Base-by-base conservation (phyloP, 1,284 basidiomycete genomes). In the Moesziomyces globuligerus region DNA sequence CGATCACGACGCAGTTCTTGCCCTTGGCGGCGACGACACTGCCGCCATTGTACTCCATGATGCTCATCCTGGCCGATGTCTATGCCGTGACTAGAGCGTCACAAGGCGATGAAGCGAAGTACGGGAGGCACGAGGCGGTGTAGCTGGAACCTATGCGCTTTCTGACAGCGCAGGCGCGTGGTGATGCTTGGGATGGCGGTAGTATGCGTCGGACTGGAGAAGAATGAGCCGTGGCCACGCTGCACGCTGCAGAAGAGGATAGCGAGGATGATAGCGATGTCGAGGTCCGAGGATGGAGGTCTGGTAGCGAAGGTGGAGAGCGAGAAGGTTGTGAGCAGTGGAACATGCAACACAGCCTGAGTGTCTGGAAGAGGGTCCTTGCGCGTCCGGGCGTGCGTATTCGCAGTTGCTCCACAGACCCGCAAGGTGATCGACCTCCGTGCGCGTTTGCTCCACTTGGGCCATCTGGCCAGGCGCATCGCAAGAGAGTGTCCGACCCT, bases 21-120 rank as follows among this genome's bases (percentile, higher is more conserved):
- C 96, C 96, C 66, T 91, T 90, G 94, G 98, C 98, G 85, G 96
- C 96, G 84, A 99, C 88, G 78, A 96, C 93, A 84, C 93, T 96
- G 85, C 96, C 96, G 85, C 93, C 93, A 86, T 94, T 94, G 74
- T 89, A 87, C 85, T 92, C 87, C 90, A 81, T 79, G 45, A 79
- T 75, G 60, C 75, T 78, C 80, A 80, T 79, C 52, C 20, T 72
- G 64, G 37, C 56, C 50, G 45, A 34, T 26, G 13, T 34, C 32
- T 48, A 34, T 45, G 41, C 17, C 41, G 37, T 48, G 62, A 66
- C 56, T 46, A 44, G 21, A 28, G 43, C 47, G 62, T 59, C 62
- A 66, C 48, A 20, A 23, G 42, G 48, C 25, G 25, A 25, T 26
- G 20, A 7, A 18, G n/a, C 29, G 17, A 8, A 15, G n/a, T 11